Conservation (phyloP, 495 filamentous ascomycete genomes). For the Aspergillus baeticus region DNA sequence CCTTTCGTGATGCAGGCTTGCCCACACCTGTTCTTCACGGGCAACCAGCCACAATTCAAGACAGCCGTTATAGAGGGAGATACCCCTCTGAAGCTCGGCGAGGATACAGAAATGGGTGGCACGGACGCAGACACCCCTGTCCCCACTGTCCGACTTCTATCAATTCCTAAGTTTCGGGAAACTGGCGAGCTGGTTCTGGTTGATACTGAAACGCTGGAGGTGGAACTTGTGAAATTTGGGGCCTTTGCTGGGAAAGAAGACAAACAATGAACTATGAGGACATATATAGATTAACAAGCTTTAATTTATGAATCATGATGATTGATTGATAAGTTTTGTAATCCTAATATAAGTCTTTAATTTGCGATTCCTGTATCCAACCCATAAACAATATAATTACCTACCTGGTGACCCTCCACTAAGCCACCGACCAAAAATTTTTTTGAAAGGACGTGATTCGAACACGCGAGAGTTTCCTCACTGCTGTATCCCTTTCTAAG, state of each 20-base stretch:
- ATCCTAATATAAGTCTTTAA: no score
- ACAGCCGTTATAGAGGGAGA: conserved; percentile 66
- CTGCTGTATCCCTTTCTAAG: no score
- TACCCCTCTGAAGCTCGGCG: conserved; percentile 30
- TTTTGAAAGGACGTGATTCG: no score
- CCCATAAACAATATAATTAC: no score
- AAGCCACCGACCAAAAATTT: no score
- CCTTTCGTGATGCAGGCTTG: conserved; percentile 81
- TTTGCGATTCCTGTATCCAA: no score
- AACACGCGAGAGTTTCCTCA: no score
- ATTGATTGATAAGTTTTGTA: no score
- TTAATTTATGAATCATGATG: background rate
- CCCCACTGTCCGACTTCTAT: conserved; percentile 70
- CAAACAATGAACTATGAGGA: conserved; percentile 30
- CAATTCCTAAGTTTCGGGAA: conserved; percentile 76
- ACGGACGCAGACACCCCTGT: conserved; percentile 42
- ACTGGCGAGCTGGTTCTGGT: conserved; percentile 83
- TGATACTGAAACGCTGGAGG: conserved; percentile 80
- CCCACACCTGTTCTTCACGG: conserved; percentile 88
- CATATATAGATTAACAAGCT: background rate
- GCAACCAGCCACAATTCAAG: conserved; percentile 81
- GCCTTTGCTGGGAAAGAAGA: conserved; percentile 48
- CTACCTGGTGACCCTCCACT: no score
- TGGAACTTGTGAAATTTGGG: conserved; percentile 67
- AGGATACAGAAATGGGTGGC: conserved; percentile 44